phyloP scores from a whole-genome alignment of 768 basidiomycete species.

The Suillus clintonianus region DNA sequence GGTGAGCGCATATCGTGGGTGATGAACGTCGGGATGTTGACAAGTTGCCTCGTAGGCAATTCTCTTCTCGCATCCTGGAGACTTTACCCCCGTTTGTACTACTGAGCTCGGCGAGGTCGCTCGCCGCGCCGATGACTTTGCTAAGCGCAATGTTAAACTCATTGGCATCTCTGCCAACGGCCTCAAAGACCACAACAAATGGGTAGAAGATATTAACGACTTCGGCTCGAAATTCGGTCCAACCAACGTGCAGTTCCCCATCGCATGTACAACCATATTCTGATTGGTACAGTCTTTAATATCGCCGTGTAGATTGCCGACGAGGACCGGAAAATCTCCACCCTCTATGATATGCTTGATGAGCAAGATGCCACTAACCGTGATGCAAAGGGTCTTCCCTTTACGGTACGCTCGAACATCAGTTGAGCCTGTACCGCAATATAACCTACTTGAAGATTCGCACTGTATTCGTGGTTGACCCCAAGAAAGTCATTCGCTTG shows the following conservation, averaged over 20 bases:
- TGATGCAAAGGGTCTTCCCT: slow-evolving; percentile 85
- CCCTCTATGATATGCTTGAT: slow-evolving; percentile 95
- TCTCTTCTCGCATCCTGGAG: slow-evolving; percentile 94
- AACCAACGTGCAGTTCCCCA: slow-evolving; percentile 87
- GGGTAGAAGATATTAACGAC: slow-evolving; percentile 88
- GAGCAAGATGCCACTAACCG: slow-evolving; percentile 91
- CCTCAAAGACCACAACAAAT: slow-evolving; percentile 79
- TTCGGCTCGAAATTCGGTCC: slow-evolving; percentile 70
- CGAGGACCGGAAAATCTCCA: slow-evolving; percentile 79
- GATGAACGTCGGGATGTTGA: neutral
- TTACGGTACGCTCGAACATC: slow-evolving; percentile 59
- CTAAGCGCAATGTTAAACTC: slow-evolving; percentile 86
- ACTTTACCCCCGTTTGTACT: slow-evolving; percentile 93
- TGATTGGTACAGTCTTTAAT: neutral
- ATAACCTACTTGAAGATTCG: slow-evolving; percentile 61
- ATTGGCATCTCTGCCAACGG: slow-evolving; percentile 93
- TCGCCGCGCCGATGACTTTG: slow-evolving; percentile 82
- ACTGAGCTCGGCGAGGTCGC: slow-evolving; percentile 98
- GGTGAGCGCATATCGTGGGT: slow-evolving; percentile 47
- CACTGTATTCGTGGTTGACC: slow-evolving; percentile 97
- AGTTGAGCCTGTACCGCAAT: neutral
- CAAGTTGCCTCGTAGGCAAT: slow-evolving; percentile 54
- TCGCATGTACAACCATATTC: slow-evolving; percentile 51
- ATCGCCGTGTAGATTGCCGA: slow-evolving; percentile 76
- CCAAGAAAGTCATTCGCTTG: slow-evolving; percentile 91